Conservation (phyloP, 768 basidiomycete genomes). For the Pleurotus pulmonarius region DNA sequence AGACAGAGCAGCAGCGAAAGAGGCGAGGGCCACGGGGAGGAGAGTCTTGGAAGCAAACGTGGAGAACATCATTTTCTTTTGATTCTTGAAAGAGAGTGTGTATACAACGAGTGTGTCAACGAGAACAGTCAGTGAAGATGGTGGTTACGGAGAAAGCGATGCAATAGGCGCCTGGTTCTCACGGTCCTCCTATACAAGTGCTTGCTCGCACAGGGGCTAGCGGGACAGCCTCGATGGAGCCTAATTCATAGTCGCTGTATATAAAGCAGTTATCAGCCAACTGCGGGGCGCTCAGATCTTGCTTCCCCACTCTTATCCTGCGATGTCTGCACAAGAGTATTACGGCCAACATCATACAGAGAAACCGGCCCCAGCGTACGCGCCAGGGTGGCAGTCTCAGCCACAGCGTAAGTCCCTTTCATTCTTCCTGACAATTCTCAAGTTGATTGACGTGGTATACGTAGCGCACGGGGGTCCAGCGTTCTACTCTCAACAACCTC, state of each 20-base stretch:
- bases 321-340: not conserved
- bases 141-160: too few species aligned
- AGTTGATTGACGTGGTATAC: not conserved
- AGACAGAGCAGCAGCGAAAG: not conserved
- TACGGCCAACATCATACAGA: constrained; percentile 1
- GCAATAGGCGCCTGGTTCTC: too few species aligned
- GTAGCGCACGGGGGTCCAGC: not conserved
- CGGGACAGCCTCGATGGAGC: too few species aligned
- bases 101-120: too few species aligned
- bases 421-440: not conserved
- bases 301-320: not conserved
- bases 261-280: too few species aligned
- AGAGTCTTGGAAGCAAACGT: too few species aligned
- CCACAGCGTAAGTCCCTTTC: not conserved
- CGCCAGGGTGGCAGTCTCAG: constrained; percentile 2
- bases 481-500: constrained; percentile 5
- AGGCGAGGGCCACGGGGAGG: not conserved
- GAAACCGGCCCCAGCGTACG: constrained; percentile 4
- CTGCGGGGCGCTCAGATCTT: not conserved
- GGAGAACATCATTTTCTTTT: too few species aligned
- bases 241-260: too few species aligned
- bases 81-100: too few species aligned
- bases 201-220: too few species aligned
- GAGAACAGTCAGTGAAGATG: too few species aligned
- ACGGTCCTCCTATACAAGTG: too few species aligned